These are phyloP conservation scores for Candida coquimbonensis DNA, from an alignment of 805 yeast species.

Conservation along the genomic window DNA sequence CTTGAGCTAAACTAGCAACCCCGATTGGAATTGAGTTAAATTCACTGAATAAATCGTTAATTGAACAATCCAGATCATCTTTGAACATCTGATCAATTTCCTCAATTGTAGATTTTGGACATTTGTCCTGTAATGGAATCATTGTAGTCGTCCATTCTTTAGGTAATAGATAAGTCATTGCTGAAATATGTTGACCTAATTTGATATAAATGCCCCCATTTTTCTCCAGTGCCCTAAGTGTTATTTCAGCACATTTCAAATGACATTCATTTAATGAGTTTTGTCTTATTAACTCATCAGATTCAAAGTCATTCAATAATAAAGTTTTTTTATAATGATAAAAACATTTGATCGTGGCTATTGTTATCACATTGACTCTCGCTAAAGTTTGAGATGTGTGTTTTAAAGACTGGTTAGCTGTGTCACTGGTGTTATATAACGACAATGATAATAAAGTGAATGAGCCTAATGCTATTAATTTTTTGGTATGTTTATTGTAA, in stretches of 20 bases:
- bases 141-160: conserved; percentile 92
- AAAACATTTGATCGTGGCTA: conserved; percentile 71
- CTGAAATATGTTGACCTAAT: conserved; percentile 90
- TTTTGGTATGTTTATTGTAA: background rate
- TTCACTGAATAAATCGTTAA: conserved; percentile 58
- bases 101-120: conserved; percentile 72
- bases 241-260: conserved; percentile 65
- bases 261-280: conserved; percentile 62
- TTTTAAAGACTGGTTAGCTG: conserved; percentile 44
- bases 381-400: conserved; percentile 47
- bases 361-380: conserved; percentile 55
- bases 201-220: conserved; percentile 94
- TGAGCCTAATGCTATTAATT: background rate
- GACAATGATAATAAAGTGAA: background rate
- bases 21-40: conserved; percentile 80
- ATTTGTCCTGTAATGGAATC: conserved; percentile 85
- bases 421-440: conserved; percentile 9
- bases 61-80: conserved; percentile 52
- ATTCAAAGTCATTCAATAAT: conserved; percentile 32
- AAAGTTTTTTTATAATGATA: conserved; percentile 57
- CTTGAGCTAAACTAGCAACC: conserved; percentile 95
- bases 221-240: conserved; percentile 68
- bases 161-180: conserved; percentile 87
- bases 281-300: conserved; percentile 35
- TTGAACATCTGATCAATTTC: conserved; percentile 63